Conservation (phyloP, 768 basidiomycete species). For the Trametes sanguinea region DNA sequence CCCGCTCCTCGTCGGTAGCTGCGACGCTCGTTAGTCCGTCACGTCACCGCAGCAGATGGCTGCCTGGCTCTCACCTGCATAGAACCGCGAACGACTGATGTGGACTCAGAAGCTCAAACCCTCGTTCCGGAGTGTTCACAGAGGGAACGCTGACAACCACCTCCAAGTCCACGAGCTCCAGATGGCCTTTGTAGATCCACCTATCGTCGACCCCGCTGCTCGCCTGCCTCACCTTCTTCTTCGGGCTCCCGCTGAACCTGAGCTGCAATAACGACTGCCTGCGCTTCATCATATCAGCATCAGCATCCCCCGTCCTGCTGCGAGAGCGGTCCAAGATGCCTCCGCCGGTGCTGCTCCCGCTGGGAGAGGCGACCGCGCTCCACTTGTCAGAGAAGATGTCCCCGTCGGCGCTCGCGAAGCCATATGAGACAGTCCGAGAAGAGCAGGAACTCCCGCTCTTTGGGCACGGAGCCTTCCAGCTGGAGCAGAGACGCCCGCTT, state of each 20-base stretch:
- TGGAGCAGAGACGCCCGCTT: conserved; percentile 66
- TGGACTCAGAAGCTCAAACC: conserved; percentile 76
- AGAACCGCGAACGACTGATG: conserved; percentile 75
- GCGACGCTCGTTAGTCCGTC: conserved; percentile 4
- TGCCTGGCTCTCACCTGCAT: conserved; percentile 51
- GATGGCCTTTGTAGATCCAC: conserved; percentile 73
- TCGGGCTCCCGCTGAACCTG: conserved; percentile 29
- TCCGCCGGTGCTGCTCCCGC: conserved; percentile 13
- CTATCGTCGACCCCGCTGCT: conserved; percentile 54
- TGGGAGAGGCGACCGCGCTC: conserved; percentile 17
- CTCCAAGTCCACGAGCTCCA: conserved; percentile 73
- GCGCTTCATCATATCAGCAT: conserved; percentile 30
- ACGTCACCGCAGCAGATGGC: not conserved
- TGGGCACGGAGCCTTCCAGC: conserved; percentile 51
- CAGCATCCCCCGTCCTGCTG: conserved; percentile 60
- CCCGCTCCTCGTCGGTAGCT: conserved; percentile 59
- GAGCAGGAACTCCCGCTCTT: conserved; percentile 72
- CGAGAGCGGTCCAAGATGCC: conserved; percentile 42
- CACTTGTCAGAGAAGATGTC: conserved; percentile 29
- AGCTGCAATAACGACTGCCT: conserved; percentile 25
- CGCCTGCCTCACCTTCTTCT: conserved; percentile 33
- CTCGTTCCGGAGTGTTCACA: conserved; percentile 50
- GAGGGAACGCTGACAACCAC: conserved; percentile 55
- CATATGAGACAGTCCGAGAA: conserved; percentile 84
- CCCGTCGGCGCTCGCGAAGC: conserved; percentile 62